phyloP scores from a whole-genome alignment of 768 basidiomycete genomes.

The Candolleomyces aberdarensis region DNA sequence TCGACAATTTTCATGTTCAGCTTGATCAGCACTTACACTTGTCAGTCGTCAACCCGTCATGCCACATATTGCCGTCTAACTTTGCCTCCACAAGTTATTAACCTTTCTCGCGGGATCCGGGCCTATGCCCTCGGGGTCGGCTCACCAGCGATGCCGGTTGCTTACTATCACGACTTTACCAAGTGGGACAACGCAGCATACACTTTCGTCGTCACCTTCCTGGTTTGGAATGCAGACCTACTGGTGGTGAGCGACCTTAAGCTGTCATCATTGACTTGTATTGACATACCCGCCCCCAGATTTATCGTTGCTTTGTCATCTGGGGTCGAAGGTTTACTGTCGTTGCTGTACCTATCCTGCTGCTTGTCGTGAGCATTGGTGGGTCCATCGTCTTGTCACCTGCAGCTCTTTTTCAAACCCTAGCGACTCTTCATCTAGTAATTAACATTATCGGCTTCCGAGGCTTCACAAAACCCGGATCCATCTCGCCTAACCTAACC shows the following conservation, averaged over 20 bases:
- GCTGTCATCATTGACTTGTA: not conserved
- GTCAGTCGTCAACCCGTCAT: not conserved
- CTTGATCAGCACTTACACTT: not conserved
- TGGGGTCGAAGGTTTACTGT: not conserved
- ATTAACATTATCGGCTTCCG: not conserved
- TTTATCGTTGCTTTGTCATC: slow-evolving; percentile 1
- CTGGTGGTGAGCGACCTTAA: not conserved
- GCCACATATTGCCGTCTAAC: not conserved
- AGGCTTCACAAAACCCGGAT: not conserved
- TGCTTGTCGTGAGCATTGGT: not conserved
- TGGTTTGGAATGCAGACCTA: not conserved
- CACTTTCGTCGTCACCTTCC: not conserved
- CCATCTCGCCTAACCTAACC: not conserved
- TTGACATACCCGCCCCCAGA: not conserved
- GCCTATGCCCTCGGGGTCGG: not conserved
- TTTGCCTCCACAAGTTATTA: not conserved
- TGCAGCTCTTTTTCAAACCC: too few relatives aligned
- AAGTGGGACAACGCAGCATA: not conserved
- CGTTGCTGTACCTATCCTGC: not conserved
- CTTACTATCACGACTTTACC: not conserved
- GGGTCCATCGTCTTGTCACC: not conserved
- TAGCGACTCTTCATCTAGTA: not conserved
- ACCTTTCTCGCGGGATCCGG: not conserved
- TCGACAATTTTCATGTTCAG: not conserved
- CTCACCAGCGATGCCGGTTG: not conserved